A percentile compares a stretch with the other conserved stretches of the same genome.
phyloP scores from a whole-genome alignment of 331 rosid genomes.

The Acacia pycnantha region DNA sequence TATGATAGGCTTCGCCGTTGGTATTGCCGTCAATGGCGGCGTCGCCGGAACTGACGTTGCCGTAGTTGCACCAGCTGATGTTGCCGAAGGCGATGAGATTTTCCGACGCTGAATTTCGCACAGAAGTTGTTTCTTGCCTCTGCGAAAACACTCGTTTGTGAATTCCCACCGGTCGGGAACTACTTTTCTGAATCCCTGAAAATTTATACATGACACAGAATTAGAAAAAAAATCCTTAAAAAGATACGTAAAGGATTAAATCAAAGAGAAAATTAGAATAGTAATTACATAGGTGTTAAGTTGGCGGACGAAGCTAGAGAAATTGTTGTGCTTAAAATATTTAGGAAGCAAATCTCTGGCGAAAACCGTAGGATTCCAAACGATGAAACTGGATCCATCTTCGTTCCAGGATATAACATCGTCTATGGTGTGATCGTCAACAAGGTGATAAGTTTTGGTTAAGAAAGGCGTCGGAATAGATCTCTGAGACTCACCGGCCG shows the following conservation, averaged over 20 bases:
- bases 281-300: constrained; percentile 80
- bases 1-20: constrained; percentile 28
- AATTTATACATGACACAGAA: not conserved
- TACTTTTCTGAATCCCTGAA: constrained; percentile 88
- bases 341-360: constrained; percentile 65
- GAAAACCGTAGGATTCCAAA: constrained; percentile 86
- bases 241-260: not conserved
- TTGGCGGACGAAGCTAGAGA: constrained; percentile 42
- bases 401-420: constrained; percentile 90
- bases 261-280: not conserved
- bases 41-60: constrained; percentile 13
- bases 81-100: constrained; percentile 34
- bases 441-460: constrained; percentile 74
- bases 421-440: constrained; percentile 67
- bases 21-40: constrained; percentile 28
- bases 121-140: constrained; percentile 66
- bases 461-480: constrained; percentile 80
- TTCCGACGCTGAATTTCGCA: constrained; percentile 84
- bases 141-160: constrained; percentile 71
- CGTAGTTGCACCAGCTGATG: constrained; percentile 41
- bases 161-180: constrained; percentile 97
- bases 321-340: not conserved
- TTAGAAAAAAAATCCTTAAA: no score
- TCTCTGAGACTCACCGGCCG: constrained; percentile 52
- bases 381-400: constrained; percentile 89